These are phyloP conservation scores for Brassica cretica DNA, from an alignment of 345 rosid species.

Conservation along the genomic window DNA sequence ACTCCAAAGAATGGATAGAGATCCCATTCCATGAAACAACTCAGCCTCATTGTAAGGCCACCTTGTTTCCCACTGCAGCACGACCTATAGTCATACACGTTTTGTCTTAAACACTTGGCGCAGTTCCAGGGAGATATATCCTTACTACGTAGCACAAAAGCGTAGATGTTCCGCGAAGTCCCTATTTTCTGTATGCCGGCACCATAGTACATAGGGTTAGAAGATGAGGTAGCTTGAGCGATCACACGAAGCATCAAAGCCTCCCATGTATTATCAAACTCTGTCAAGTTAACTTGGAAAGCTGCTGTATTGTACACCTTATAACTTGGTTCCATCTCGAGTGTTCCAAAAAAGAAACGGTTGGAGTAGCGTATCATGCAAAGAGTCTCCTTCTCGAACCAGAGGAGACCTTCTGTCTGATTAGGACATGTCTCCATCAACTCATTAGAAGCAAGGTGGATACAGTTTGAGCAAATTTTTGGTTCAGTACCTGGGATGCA, in stretches of 20 bases:
- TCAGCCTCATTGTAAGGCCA: not conserved
- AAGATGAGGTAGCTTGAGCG: conserved; percentile 14
- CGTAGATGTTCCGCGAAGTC: not conserved
- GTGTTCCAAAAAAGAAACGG: conserved; percentile 19
- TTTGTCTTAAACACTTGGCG: not conserved
- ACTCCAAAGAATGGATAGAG: conserved; percentile 2
- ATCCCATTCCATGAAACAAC: not conserved
- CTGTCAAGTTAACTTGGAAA: not conserved
- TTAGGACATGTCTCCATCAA: conserved; percentile 27
- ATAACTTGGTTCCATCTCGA: not conserved
- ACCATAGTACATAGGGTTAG: not conserved
- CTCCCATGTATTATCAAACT: conserved; percentile 21
- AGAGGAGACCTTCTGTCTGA: conserved; percentile 36
- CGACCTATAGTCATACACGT: not conserved
- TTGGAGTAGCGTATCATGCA: conserved; percentile 48
- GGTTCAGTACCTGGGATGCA: conserved; percentile 26
- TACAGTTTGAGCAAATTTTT: conserved; percentile 26
- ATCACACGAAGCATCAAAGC: conserved; percentile 15
- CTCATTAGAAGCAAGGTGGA: not conserved
- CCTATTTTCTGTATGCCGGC: not conserved
- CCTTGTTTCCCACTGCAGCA: not conserved
- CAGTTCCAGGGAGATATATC: conserved; percentile 4
- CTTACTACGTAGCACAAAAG: not conserved
- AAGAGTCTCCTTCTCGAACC: conserved; percentile 14
- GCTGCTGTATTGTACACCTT: not conserved